A percentile compares a stretch with the other conserved stretches of the same genome.
These are phyloP conservation scores for Rhizophora mangle DNA, from an alignment of 345 rosid genomes.

Conservation along the genomic window DNA sequence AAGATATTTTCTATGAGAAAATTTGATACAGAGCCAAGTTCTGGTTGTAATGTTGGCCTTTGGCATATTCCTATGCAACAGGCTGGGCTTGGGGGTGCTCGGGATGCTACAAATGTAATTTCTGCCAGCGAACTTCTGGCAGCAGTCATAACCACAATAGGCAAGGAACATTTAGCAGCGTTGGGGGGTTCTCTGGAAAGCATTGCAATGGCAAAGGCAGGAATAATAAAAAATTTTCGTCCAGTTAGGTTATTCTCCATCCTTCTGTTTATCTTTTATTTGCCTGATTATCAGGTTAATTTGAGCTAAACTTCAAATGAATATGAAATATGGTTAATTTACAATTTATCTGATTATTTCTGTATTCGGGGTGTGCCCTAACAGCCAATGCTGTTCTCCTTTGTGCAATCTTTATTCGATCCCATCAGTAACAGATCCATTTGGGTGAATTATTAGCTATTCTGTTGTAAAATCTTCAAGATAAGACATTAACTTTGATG, in stretches of 20 bases:
- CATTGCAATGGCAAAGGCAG: constrained; percentile 83
- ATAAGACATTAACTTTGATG: too few relatives aligned
- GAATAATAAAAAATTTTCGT: constrained; percentile 63
- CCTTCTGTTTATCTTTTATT: not conserved
- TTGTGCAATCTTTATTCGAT: not conserved
- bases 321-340: not conserved
- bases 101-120: constrained; percentile 84
- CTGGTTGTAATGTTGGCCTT: not conserved
- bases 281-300: not conserved
- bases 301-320: not conserved
- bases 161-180: constrained; percentile 78
- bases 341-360: too few relatives aligned
- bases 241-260: constrained; percentile 77
- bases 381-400: not conserved
- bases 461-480: too few relatives aligned
- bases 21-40: not conserved
- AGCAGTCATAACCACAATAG: constrained; percentile 75
- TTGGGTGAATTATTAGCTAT: too few relatives aligned
- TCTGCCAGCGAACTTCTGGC: constrained; percentile 56
- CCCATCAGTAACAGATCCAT: too few relatives aligned
- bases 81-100: constrained; percentile 92
- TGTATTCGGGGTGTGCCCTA: not conserved
- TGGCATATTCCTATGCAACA: constrained; percentile 18
- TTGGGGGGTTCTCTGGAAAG: constrained; percentile 87
- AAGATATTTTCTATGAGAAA: not conserved